Conservation (phyloP, 345 rosid genomes). For the Cochlearia excelsa region DNA sequence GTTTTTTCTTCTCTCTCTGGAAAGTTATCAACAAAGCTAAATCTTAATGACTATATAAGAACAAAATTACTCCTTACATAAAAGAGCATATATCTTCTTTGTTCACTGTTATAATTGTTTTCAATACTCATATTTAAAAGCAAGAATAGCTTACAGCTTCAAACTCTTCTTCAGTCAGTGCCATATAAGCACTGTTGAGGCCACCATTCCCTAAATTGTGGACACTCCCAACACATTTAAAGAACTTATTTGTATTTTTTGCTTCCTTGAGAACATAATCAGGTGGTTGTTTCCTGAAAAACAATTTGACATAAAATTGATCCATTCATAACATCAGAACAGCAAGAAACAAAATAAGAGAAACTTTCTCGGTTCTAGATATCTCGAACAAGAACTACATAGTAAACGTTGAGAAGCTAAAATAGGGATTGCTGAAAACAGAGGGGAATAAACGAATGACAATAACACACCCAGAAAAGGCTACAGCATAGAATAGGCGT, state of each 20-base stretch:
- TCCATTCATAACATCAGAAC: conserved; percentile 5
- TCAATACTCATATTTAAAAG: neutral
- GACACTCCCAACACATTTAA: conserved; percentile 85
- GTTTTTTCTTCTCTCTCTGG: conserved; percentile 87
- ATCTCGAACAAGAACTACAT: conserved; percentile 12
- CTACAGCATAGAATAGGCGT: neutral
- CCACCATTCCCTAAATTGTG: conserved; percentile 62
- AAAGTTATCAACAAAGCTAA: conserved; percentile 24
- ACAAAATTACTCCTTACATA: neutral
- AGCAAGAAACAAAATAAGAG: conserved; percentile 3
- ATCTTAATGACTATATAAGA: conserved; percentile 8
- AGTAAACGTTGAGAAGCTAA: conserved; percentile 18
- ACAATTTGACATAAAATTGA: conserved; percentile 36
- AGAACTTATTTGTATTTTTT: conserved; percentile 79
- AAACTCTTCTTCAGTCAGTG: conserved; percentile 79
- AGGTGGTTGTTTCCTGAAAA: conserved; percentile 87
- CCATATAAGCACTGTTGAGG: conserved; percentile 66
- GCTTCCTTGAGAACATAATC: conserved; percentile 94
- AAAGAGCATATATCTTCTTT: conserved; percentile 6
- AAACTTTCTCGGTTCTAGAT: conserved; percentile 14
- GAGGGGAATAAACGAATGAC: conserved; percentile 10
- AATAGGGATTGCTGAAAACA: conserved; percentile 11
- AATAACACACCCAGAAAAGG: conserved; percentile 1
- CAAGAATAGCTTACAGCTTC: conserved; percentile 73
- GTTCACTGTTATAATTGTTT: conserved; percentile 14